A percentile compares a stretch with the other conserved stretches of the same genome.
phyloP scores from a whole-genome alignment of 768 basidiomycete species.

The Amanita thiersii region DNA sequence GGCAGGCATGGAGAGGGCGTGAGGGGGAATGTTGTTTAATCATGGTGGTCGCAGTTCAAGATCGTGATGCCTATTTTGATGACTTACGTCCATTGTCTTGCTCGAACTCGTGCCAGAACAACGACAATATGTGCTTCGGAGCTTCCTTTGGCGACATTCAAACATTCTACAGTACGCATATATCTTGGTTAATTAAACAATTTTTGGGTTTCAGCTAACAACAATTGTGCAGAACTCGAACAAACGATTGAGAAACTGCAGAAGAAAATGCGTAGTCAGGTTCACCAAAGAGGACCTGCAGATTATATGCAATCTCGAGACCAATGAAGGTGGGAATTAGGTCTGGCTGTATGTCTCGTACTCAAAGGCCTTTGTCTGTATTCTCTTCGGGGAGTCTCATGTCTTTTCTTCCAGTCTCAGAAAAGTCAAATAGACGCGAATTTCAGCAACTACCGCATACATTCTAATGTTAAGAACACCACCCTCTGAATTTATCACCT shows the following conservation, averaged over 20 bases:
- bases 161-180: slow-evolving; percentile 43
- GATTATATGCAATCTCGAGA: slow-evolving; percentile 77
- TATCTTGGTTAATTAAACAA: too few species aligned
- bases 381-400: neutral
- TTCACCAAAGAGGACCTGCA: slow-evolving; percentile 69
- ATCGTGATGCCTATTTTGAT: neutral
- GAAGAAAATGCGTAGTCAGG: slow-evolving; percentile 76
- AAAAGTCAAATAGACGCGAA: slow-evolving; percentile 60
- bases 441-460: slow-evolving; percentile 74
- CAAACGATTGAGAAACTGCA: slow-evolving; percentile 80
- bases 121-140: slow-evolving; percentile 49
- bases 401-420: slow-evolving; percentile 30
- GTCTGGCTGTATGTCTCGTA: slow-evolving; percentile 55
- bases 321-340: slow-evolving; percentile 77
- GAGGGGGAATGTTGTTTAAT: slow-evolving; percentile 48
- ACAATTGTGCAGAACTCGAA: slow-evolving; percentile 48
- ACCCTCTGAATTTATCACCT: slow-evolving; percentile 65
- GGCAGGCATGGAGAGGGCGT: slow-evolving; percentile 55
- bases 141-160: slow-evolving; percentile 50
- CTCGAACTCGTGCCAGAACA: neutral
- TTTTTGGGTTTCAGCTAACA: slow-evolving; percentile 1
- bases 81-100: neutral
- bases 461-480: slow-evolving; percentile 77
- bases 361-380: neutral
- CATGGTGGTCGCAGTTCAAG: slow-evolving; percentile 14